phyloP scores from a whole-genome alignment of 2,329 filamentous ascomycete genomes.

The Cercospora zeae-maydis region DNA sequence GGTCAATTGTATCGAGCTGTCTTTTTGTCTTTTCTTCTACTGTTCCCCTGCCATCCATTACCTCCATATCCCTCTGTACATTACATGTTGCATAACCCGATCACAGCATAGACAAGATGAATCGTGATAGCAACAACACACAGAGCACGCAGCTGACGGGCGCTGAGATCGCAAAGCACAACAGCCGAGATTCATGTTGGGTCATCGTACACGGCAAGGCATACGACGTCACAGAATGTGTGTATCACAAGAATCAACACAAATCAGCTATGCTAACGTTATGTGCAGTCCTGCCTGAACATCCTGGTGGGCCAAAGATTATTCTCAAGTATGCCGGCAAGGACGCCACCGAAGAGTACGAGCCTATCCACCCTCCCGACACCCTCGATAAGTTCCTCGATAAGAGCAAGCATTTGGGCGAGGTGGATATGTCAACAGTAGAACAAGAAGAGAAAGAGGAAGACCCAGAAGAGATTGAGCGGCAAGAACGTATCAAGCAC shows the following conservation, averaged over 20 bases:
- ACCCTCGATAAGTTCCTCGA: slow-evolving; percentile 80
- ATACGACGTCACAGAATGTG: slow-evolving; percentile 61
- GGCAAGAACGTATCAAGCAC: slow-evolving; percentile 62
- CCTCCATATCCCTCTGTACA: not conserved
- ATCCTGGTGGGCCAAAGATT: slow-evolving; percentile 85
- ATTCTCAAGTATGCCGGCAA: slow-evolving; percentile 96
- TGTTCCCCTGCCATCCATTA: not conserved
- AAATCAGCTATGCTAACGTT: not conserved
- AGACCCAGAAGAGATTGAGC: slow-evolving; percentile 68
- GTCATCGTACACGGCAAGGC: slow-evolving; percentile 78
- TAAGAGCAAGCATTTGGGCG: slow-evolving; percentile 79
- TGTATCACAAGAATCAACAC: slow-evolving; percentile 38
- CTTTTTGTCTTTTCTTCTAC: not conserved
- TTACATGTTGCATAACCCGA: slow-evolving; percentile 12
- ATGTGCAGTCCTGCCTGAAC: slow-evolving; percentile 47
- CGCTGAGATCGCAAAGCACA: slow-evolving; percentile 67
- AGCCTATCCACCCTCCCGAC: slow-evolving; percentile 84
- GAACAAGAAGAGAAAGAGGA: slow-evolving; percentile 61
- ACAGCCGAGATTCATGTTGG: slow-evolving; percentile 81
- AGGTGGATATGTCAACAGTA: slow-evolving; percentile 82
- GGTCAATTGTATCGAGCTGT: slow-evolving; percentile 4
- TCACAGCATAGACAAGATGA: slow-evolving; percentile 38
- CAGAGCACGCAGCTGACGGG: slow-evolving; percentile 41
- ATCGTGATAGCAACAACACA: slow-evolving; percentile 42
- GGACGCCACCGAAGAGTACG: slow-evolving; percentile 88